Conservation (phyloP, 1,139 yeast species). For the Protomyces inundatus region DNA sequence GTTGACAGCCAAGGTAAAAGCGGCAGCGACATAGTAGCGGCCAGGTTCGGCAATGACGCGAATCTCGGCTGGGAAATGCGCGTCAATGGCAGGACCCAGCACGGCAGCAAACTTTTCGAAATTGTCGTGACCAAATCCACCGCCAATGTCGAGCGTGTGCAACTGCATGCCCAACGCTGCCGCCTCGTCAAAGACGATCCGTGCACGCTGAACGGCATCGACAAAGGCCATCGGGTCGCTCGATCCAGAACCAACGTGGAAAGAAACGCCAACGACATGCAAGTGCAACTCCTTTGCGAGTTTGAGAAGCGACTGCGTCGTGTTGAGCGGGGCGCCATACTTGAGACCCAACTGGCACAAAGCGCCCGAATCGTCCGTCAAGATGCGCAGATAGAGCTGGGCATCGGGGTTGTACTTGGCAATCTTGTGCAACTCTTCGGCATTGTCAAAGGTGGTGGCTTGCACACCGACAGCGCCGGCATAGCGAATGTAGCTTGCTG, state of each 20-base stretch:
- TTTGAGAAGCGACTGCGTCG: conserved; percentile 54
- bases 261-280: conserved; percentile 76
- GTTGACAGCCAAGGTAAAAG: conserved; percentile 78
- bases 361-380: conserved; percentile 86
- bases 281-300: conserved; percentile 59
- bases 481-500: conserved; percentile 69
- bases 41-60: conserved; percentile 90
- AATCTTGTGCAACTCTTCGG: conserved; percentile 75
- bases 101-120: conserved; percentile 60
- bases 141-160: conserved; percentile 77
- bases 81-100: conserved; percentile 53
- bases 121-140: conserved; percentile 73
- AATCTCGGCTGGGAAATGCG: conserved; percentile 55
- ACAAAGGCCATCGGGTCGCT: conserved; percentile 63
- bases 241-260: conserved; percentile 96
- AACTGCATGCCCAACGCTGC: conserved; percentile 46
- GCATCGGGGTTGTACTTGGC: conserved; percentile 62
- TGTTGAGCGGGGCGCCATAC: conserved; percentile 69
- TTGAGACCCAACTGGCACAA: conserved; percentile 83
- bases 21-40: conserved; percentile 77
- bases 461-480: conserved; percentile 55
- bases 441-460: conserved; percentile 84
- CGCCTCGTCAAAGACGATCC: conserved; percentile 62
- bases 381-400: conserved; percentile 67
- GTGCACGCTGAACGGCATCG: conserved; percentile 70